phyloP scores from a whole-genome alignment of 1,284 basidiomycete species.

The Dichomitus squalens region DNA sequence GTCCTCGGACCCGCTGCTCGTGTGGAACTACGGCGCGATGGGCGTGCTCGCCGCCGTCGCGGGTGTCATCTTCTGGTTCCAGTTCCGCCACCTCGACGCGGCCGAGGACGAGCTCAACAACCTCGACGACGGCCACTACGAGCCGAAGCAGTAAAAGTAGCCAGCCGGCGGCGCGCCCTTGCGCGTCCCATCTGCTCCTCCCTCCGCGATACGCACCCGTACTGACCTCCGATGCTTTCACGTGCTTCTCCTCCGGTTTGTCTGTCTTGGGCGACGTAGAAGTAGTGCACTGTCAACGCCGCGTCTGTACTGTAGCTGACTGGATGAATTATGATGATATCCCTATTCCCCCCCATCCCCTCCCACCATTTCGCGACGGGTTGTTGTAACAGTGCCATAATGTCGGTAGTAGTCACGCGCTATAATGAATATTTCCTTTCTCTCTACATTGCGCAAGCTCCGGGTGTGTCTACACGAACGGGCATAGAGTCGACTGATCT shows the following conservation, averaged over 20 bases:
- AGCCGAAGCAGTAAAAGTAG: slow-evolving; percentile 13
- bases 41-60: slow-evolving; percentile 42
- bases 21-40: slow-evolving; percentile 52
- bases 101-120: slow-evolving; percentile 65
- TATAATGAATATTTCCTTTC: background rate
- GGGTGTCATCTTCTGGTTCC: slow-evolving; percentile 62
- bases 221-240: no score
- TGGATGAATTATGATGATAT: background rate
- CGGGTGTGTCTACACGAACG: no score
- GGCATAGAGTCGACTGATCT: no score
- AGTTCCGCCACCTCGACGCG: slow-evolving; percentile 60
- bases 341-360: background rate
- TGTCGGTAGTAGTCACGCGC: background rate
- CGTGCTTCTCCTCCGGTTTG: background rate
- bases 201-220: background rate
- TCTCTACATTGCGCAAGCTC: no score
- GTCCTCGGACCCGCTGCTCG: slow-evolving; percentile 53
- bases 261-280: background rate
- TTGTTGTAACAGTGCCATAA: background rate
- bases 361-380: background rate
- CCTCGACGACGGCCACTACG: slow-evolving; percentile 43
- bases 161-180: background rate
- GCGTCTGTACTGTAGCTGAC: background rate
- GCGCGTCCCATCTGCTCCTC: background rate
- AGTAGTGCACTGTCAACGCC: background rate